phyloP scores from a whole-genome alignment of 352 stramenopile species.

The Phytophthora foliorum region DNA sequence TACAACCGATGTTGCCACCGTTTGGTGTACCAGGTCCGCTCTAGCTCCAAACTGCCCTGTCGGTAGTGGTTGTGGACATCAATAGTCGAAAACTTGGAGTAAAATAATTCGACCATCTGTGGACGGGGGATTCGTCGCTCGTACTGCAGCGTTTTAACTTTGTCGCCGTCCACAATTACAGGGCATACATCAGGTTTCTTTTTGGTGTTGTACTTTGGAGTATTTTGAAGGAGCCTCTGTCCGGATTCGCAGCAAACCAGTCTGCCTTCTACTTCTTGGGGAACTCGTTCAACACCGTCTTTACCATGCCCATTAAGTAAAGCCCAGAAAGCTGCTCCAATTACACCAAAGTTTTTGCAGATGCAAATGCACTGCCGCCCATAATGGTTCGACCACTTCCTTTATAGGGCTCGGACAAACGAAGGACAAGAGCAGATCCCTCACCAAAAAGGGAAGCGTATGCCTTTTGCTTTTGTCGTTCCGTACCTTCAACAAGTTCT shows the following conservation, averaged over 20 bases:
- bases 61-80: slow-evolving; percentile 14
- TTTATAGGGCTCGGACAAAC: slow-evolving; percentile 6
- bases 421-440: slow-evolving; percentile 1
- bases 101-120: slow-evolving; percentile 18
- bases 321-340: slow-evolving; percentile 1
- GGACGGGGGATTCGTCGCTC: slow-evolving; percentile 7
- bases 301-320: slow-evolving; percentile 7
- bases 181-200: slow-evolving; percentile 5
- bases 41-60: slow-evolving; percentile 4
- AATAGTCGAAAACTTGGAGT: slow-evolving; percentile 1
- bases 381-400: slow-evolving; percentile 7
- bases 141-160: background rate
- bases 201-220: background rate
- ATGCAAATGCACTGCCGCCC: slow-evolving; percentile 11
- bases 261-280: background rate
- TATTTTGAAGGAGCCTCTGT: background rate
- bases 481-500: background rate
- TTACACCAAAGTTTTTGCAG: slow-evolving; percentile 1
- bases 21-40: slow-evolving; percentile 4
- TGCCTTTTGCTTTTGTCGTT: background rate
- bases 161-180: slow-evolving; percentile 1
- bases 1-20: slow-evolving; percentile 2
- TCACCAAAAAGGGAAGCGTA: slow-evolving; percentile 1
- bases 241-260: background rate
- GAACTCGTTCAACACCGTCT: background rate